phyloP scores from a whole-genome alignment of 2,329 filamentous ascomycete species.

The Botrytis byssoidea region DNA sequence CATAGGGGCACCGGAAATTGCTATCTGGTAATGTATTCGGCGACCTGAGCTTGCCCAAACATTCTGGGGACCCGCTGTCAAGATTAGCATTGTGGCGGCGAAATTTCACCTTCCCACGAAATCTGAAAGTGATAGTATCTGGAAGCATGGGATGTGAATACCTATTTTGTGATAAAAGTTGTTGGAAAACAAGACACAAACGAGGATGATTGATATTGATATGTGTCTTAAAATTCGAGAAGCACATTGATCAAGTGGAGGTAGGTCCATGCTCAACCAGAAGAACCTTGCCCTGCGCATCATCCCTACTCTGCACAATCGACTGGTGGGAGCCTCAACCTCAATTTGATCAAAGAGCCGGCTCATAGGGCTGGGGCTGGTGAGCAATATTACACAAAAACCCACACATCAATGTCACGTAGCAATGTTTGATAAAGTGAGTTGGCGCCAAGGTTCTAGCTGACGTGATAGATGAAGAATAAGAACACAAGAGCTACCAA shows the following conservation, averaged over 20 bases:
- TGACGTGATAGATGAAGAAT: conserved; percentile 15
- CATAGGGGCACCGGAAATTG: not conserved
- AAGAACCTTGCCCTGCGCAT: not conserved
- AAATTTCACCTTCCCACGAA: not conserved
- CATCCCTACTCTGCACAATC: not conserved
- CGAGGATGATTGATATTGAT: not conserved
- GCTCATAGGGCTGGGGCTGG: conserved; percentile 15
- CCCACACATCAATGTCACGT: conserved; percentile 19
- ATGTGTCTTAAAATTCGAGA: not conserved
- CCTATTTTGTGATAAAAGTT: not conserved
- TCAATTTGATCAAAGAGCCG: not conserved
- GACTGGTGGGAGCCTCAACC: not conserved
- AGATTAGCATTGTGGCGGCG: not conserved
- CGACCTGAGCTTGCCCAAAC: conserved; percentile 9
- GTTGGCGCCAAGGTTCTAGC: conserved; percentile 10
- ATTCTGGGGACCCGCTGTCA: conserved; percentile 5
- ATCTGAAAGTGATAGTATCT: not conserved
- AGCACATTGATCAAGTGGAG: not conserved
- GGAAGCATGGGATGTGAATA: not conserved
- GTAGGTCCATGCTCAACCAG: conserved; percentile 2
- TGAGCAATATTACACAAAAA: conserved; percentile 4
- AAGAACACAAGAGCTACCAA: not conserved
- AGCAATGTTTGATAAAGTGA: not conserved
- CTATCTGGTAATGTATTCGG: conserved; percentile 11
- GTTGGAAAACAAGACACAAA: not conserved